Base-by-base conservation (phyloP, 176 grass and related monocot species). In the Bothriochloa decipiens region DNA sequence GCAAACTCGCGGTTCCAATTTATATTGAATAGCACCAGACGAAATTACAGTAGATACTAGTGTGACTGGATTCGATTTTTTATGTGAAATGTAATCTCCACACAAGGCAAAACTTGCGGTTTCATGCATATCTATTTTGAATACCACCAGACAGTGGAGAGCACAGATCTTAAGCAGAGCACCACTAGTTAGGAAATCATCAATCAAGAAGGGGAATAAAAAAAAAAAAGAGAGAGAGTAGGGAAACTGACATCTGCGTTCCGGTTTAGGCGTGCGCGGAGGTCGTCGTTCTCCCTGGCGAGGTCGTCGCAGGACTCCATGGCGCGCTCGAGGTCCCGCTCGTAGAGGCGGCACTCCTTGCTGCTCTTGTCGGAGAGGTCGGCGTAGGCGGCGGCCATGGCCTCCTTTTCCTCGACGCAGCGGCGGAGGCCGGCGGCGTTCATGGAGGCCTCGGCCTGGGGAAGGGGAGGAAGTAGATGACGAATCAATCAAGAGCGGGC, bases 221-320 rank as follows among this genome's bases (percentile, higher is more conserved):
- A 32, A 32, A 32, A 32, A 32, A 32, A 32, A 11, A 15, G 1
- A 1, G 4, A 2, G 29, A 32, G 29, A 32, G 29, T 32, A 32
- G 7, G 6, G 65, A n/a, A 55, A 75, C 92, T 74, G 77, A 94
- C 92, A 68, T 40, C 14, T 36, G 78, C 62, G 22, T 73, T 49
- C 74, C 91, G 84, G 8, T 81, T 3, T 33, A 86, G 76, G 25
- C 81, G 80, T 40, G 77, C 55, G 12, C 89, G 87, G 4, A 98
- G 32, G 4, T 98, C 87, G 1, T 90, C 93, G 50, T 93, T 94
- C 85, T 95, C 96, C 83, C 70, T 87, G 66, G 87, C 91, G 26
- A 94, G 82, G 0, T 98, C 91, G 65, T 98, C 96, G 35, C 88
- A 93, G 12, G 96, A 90, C 73, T 95, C 96, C 93, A 95, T 94